Evolutionary conservation across 345 rosid genomes (phyloP).

Genomic region (Streptanthus diversifolius): DNA sequence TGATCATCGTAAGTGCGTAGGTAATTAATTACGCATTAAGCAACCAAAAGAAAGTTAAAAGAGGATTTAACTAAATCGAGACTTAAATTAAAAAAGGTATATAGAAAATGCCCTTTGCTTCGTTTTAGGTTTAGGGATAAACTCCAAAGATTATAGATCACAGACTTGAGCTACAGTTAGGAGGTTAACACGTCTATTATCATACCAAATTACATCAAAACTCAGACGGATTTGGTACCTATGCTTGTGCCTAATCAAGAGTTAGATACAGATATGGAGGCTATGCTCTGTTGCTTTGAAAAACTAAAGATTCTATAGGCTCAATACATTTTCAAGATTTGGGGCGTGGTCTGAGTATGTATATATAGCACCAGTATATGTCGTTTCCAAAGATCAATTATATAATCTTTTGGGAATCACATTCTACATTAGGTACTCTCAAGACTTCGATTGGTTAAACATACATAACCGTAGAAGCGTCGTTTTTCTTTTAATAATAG

Average conservation of each 20-base stretch:
- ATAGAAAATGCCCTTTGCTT: neutral
- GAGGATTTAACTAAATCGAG: slow-evolving; percentile 5
- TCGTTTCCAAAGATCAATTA: neutral
- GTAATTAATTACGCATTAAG: slow-evolving; percentile 29
- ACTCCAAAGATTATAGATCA: slow-evolving; percentile 3
- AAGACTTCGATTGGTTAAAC: neutral
- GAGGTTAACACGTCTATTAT: slow-evolving; percentile 19
- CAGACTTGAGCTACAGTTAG: neutral
- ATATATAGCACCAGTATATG: neutral
- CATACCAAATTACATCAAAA: slow-evolving; percentile 8
- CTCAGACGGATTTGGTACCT: neutral
- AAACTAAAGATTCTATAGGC: neutral
- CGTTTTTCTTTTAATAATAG: neutral
- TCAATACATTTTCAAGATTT: neutral
- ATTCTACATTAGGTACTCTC: neutral
- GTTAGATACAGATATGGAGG: neutral
- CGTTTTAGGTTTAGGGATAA: slow-evolving; percentile 3
- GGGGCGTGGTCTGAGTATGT: neutral
- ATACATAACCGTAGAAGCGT: neutral
- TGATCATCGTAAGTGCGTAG: slow-evolving; percentile 30
- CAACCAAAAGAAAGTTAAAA: neutral
- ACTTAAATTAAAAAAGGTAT: neutral
- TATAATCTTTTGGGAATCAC: neutral
- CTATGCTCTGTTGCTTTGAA: neutral
- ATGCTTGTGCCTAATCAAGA: slow-evolving; percentile 1